A percentile compares a stretch with the other conserved stretches of the same genome.
phyloP scores from a whole-genome alignment of 2,329 filamentous ascomycete species.

The Phialocephala sp. region DNA sequence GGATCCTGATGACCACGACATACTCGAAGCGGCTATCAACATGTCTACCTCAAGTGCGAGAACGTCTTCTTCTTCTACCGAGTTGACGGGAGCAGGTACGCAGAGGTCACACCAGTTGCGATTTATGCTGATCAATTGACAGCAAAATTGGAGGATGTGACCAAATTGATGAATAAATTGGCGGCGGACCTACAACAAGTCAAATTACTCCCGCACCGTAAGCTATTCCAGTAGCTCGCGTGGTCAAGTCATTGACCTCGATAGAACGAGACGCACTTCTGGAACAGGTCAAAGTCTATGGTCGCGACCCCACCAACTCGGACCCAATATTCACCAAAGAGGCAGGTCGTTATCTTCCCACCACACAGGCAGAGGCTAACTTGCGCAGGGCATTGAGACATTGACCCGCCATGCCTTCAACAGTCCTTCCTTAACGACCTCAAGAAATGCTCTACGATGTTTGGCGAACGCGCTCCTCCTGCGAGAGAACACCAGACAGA shows the following conservation, averaged over 20 bases:
- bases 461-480: conserved; percentile 85
- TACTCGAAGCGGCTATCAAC: conserved; percentile 4
- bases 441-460: conserved; percentile 79
- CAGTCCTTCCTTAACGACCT: conserved; percentile 63
- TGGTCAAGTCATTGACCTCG: conserved; percentile 19
- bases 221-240: conserved; percentile 39
- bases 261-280: conserved; percentile 67
- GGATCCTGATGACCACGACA: neutral
- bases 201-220: conserved; percentile 65
- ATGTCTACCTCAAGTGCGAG: conserved; percentile 29
- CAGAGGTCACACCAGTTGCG: neutral
- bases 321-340: conserved; percentile 84
- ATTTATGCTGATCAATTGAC: conserved; percentile 27
- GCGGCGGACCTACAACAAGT: conserved; percentile 65
- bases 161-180: conserved; percentile 65
- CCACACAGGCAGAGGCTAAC: conserved; percentile 25
- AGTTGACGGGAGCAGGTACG: conserved; percentile 37
- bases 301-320: conserved; percentile 73
- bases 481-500: conserved; percentile 69
- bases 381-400: conserved; percentile 71
- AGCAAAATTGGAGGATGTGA: conserved; percentile 75
- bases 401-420: conserved; percentile 77
- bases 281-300: conserved; percentile 78
- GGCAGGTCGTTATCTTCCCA: conserved; percentile 52
- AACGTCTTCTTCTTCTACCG: conserved; percentile 31